Evolutionary conservation across 768 basidiomycete genomes (phyloP), one percentile per base, ranked within the genome.

Genomic region (Boletus speciosus): DNA sequence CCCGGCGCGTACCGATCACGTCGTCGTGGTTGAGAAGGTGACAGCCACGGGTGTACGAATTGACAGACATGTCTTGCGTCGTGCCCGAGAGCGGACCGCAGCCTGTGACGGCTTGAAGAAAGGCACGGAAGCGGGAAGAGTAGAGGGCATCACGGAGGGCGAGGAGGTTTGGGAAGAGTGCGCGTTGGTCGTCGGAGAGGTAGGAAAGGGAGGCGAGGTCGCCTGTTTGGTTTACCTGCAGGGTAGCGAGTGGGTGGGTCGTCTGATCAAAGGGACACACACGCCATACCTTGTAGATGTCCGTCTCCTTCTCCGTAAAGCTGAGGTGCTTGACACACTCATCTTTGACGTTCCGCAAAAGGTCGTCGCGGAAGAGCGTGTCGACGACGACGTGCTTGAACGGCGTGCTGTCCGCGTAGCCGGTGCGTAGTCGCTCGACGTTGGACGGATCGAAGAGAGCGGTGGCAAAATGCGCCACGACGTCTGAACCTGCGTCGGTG

Each of bases 21-120:
- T 98, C 96, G 84, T 98, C 96, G 76, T 98, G 96, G 71, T 96
- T 92, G 64, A 98, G 85, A 10, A 98, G 81, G 72, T 98, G 94
- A 69, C 88, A 97, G 42, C 93, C 92, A 57, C 86, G 83, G 19
- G 85, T 87, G 73, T 98, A 98, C 8, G 89, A 85, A 66, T 93
- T 93, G 55, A 96, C 88, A 40, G 91, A 91, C 84, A 95, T 94
- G 76, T 98, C 96, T 66, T 93, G 93, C 69, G 94, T 96, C 40
- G 78, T 80, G 47, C 94, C 93, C 29, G 90, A 93, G 43, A 98
- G 80, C 6, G 94, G 85, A 5, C 93, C 94, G 60, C 95, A 98
- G 2, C 93, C 91, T 2, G 96, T 98, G 23, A 98, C 89, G 1
- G 83, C 74, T 43, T 83, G 88, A 29, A 98, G 75, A 71, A 94